phyloP scores from a whole-genome alignment of 2,329 filamentous ascomycete species.

The Macrophomina phaseolina region DNA sequence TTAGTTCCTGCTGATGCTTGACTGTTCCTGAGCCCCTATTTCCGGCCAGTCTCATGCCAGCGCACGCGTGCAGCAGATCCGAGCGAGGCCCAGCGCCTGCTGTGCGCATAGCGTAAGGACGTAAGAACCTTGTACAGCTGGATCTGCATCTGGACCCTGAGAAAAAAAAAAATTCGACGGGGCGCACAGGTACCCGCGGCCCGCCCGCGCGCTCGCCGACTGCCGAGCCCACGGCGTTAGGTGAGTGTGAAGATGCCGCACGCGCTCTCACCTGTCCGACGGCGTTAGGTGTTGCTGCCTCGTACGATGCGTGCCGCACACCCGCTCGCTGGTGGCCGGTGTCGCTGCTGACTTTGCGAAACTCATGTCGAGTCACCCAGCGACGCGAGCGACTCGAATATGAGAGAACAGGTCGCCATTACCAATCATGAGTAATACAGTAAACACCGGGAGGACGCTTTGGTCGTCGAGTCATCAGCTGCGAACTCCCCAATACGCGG shows the following conservation, averaged over 20 bases:
- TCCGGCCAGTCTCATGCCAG: constrained; percentile 14
- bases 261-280: background rate
- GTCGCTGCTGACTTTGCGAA: constrained; percentile 6
- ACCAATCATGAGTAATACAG: constrained; percentile 12
- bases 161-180: constrained; percentile 12
- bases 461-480: background rate
- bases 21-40: constrained; percentile 15
- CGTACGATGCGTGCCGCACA: constrained; percentile 12
- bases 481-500: constrained; percentile 2
- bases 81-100: constrained; percentile 17
- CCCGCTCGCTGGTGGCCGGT: background rate
- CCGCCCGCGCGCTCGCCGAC: constrained; percentile 17
- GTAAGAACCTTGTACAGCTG: constrained; percentile 22
- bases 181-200: constrained; percentile 19
- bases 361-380: background rate
- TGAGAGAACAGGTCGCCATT: background rate
- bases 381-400: background rate
- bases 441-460: background rate
- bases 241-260: constrained; percentile 10
- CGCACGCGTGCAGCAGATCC: constrained; percentile 12
- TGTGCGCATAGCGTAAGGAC: constrained; percentile 4
- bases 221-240: constrained; percentile 8
- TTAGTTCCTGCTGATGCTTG: background rate
- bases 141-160: constrained; percentile 25
- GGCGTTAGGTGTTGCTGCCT: constrained; percentile 1